These are phyloP conservation scores for Scedosporium aurantiacum DNA, from an alignment of 2,329 filamentous ascomycete genomes.

Conservation along the genomic window DNA sequence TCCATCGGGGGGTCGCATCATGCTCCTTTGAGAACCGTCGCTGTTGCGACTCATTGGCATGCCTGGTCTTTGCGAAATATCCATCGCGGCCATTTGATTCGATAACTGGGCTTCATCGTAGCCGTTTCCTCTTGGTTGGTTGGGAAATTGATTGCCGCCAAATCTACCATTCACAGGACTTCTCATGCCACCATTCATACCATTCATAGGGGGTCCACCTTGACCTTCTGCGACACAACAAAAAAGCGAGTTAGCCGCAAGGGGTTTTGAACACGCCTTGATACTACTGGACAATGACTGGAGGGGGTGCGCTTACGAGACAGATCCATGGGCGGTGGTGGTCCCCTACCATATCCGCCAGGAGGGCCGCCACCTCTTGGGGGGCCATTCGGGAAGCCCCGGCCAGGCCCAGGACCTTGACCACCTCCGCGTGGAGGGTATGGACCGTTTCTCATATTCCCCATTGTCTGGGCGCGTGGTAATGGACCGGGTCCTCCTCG, in stretches of 20 bases:
- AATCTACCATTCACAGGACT: constrained; percentile 16
- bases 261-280: neutral
- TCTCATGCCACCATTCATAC: constrained; percentile 15
- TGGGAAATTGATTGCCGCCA: constrained; percentile 23
- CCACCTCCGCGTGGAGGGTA: constrained; percentile 25
- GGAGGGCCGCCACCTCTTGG: constrained; percentile 16
- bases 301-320: constrained; percentile 13
- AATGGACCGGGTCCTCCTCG: neutral
- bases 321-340: constrained; percentile 23
- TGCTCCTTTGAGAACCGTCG: constrained; percentile 17
- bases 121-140: constrained; percentile 26
- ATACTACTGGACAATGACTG: no score
- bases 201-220: constrained; percentile 15
- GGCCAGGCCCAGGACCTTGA: constrained; percentile 6
- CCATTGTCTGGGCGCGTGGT: constrained; percentile 18
- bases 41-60: constrained; percentile 10
- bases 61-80: constrained; percentile 21
- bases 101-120: constrained; percentile 29
- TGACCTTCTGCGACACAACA: constrained; percentile 14
- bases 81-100: constrained; percentile 30
- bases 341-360: constrained; percentile 15
- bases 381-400: constrained; percentile 10
- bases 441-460: constrained; percentile 22
- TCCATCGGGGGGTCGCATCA: constrained; percentile 18
- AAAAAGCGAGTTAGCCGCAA: neutral